Evolutionary conservation across 1,284 basidiomycete species (phyloP), one percentile per base, ranked within the genome.

Genomic region (Takashimella koratensis): DNA sequence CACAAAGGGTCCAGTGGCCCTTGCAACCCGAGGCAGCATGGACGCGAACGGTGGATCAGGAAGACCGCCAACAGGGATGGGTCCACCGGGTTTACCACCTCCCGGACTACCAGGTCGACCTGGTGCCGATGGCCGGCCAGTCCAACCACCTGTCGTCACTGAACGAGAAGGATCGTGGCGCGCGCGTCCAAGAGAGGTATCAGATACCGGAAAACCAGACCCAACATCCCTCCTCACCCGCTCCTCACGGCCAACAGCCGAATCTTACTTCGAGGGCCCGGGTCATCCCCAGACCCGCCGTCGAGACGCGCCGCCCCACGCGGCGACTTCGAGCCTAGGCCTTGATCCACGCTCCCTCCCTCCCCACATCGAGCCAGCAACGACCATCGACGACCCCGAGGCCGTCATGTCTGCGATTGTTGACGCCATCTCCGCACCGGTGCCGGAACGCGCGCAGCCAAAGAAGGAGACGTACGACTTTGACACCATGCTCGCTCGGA

Each of bases 401-500:
- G 21, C 47, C 19, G 30, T 36, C 30, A 36, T 30, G 43, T 46
- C 20, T 21, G 26, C 26, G 2, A 39, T 16, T 27, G 47, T 26
- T 25, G 16, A 36, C 16, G 16, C 30, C 30, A 36, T 36, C 30
- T 36, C 44, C 3, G 40, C 44, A 2, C 27, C 53, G 4, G 45
- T 49, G n/a, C 24, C 47, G 6, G 25, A 26, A 4, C 25, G 22
- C 4, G 42, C 52, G 21, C 47, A 25, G 36, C 3, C 30, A 30
- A 50, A 65, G 56, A 67, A 75, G 83, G 64, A 87, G 86, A 62
- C 83, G 82, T 36, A 36, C 30, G 42, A 79, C 84, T 77, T 94
- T 62, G 86, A 92, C 65, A 86, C 90, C 66, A 84, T 85, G 50
- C 87, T 96, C 81, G 90, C 87, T 5, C 83, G 90, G 25, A 90